A percentile compares a stretch with the other conserved stretches of the same genome.
phyloP scores from a whole-genome alignment of 139 green algal genomes.

The Picochlorum sp. region DNA sequence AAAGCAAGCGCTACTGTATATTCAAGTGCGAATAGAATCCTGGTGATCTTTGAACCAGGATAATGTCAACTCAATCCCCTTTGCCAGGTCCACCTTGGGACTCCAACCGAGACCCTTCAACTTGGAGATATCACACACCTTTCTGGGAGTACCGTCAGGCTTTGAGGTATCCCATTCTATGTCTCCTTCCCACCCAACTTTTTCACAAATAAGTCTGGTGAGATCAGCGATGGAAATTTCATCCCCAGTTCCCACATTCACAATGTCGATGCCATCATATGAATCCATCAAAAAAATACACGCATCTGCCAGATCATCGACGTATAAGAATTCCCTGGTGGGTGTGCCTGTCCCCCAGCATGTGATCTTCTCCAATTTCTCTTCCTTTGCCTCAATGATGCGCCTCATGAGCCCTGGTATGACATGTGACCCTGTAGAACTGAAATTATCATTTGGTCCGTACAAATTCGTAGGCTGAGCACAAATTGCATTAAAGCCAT shows the following conservation, averaged over 20 bases:
- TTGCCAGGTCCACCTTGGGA: slow-evolving; percentile 8
- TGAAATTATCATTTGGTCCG: slow-evolving; percentile 65
- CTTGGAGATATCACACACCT: slow-evolving; percentile 12
- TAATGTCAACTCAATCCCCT: not conserved
- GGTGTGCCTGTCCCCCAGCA: slow-evolving; percentile 40
- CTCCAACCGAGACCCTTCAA: slow-evolving; percentile 10
- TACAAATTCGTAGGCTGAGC: slow-evolving; percentile 71
- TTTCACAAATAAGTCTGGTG: not conserved
- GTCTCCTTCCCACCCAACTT: slow-evolving; percentile 3
- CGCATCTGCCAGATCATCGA: slow-evolving; percentile 17
- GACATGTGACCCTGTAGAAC: slow-evolving; percentile 51
- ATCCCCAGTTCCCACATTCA: slow-evolving; percentile 13
- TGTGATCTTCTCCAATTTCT: slow-evolving; percentile 37
- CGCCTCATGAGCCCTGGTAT: slow-evolving; percentile 58
- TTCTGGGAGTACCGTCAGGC: slow-evolving; percentile 18
- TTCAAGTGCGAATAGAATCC: too few relatives aligned
- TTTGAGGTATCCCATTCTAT: slow-evolving; percentile 11
- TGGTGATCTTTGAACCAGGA: too few relatives aligned
- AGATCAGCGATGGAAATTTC: slow-evolving; percentile 18
- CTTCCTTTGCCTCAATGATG: slow-evolving; percentile 49
- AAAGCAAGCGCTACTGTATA: too few relatives aligned
- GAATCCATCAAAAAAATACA: slow-evolving; percentile 11
- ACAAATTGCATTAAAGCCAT: slow-evolving; percentile 48
- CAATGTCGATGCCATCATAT: slow-evolving; percentile 7
- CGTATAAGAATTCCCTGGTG: slow-evolving; percentile 17